Evolutionary conservation across 2,329 filamentous ascomycete genomes (phyloP), one percentile per base, ranked within the genome.

Genomic region (Botrytis elliptica): DNA sequence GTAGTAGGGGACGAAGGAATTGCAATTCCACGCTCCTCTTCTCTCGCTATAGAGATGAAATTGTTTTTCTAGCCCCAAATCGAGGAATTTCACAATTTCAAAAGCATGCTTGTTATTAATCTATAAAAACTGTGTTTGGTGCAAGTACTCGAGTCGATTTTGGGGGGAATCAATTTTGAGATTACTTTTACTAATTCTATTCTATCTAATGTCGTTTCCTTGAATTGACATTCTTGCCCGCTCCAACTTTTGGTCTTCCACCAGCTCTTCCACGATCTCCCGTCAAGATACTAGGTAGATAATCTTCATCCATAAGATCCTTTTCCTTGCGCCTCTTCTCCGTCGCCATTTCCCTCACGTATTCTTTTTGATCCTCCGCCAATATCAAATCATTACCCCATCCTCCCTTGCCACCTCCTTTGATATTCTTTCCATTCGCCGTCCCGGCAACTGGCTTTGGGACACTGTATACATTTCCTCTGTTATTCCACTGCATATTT

Each of bases 281-380:
- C 0, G 90, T 96, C 80, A 99, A 81, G 66, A 99, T 93, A 49
- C 89, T 87, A 0, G 96, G 96, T 76, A 98, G 83, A 81, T 95
- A 97, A 83, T 99, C 95, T 81, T 97, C 91, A 81, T 98, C 95
- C 95, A 98, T 97, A 73, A 97, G 84, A 83, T 97, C 94, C 80
- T 89, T 91, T 81, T 93, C 89, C 80, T 91, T 91, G 71, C 85
- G 85, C 78, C 92, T 89, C 78, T 87, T 88, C 81, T 92, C 88
- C 77, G 90, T 87, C 4, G 87, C 87, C 25, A 88, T 82, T 71
- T 90, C 90, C 76, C 88, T 86, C 60, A 88, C 82, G 82, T 93
- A 98, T 85, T 99, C 96, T 85, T 97, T 98, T 85, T 99, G 96
- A 82, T 99, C 96, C 84, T 98, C 95, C 0, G 94, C 90, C 16